Evolutionary conservation across 768 basidiomycete genomes (phyloP).

Genomic region (Suillus luteus): DNA sequence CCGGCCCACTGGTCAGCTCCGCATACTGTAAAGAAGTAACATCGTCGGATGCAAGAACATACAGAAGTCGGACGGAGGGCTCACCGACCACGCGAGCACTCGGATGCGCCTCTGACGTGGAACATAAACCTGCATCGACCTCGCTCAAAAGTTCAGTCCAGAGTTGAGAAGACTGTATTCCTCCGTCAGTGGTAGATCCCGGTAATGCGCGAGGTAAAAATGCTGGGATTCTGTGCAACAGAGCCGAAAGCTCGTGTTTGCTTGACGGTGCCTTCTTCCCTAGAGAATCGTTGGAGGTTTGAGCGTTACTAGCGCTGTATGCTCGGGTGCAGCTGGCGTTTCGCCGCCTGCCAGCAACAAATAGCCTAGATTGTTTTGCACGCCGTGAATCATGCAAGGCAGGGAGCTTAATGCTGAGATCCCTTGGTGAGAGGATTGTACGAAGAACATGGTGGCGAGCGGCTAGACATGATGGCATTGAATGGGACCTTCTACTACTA

Average conservation of each 20-base stretch:
- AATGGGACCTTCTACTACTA: background rate
- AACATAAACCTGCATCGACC: constrained; percentile 33
- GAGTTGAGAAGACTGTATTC: constrained; percentile 39
- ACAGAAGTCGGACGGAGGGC: constrained; percentile 22
- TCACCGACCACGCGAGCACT: constrained; percentile 52
- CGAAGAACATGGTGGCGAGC: background rate
- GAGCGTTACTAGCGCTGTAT: background rate
- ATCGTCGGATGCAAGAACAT: constrained; percentile 8
- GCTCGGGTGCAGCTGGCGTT: background rate
- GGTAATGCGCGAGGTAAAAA: constrained; percentile 49
- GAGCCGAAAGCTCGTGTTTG: constrained; percentile 39
- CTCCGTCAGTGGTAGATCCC: constrained; percentile 17
- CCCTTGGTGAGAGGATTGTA: background rate
- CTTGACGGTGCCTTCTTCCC: constrained; percentile 3
- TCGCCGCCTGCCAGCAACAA: background rate
- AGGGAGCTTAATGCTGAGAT: background rate
- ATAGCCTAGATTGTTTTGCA: background rate
- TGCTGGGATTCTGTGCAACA: constrained; percentile 51
- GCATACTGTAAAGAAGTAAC: constrained; percentile 45
- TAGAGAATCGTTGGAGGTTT: background rate
- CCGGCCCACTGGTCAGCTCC: constrained; percentile 56
- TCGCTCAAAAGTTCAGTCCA: constrained; percentile 49
- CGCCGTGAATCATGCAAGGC: background rate
- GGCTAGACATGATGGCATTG: constrained; percentile 15
- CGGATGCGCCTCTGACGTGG: constrained; percentile 30